These are phyloP conservation scores for Backusella luteola DNA, from an alignment of 192 early-diverging fungal genomes.

Conservation along the genomic window DNA sequence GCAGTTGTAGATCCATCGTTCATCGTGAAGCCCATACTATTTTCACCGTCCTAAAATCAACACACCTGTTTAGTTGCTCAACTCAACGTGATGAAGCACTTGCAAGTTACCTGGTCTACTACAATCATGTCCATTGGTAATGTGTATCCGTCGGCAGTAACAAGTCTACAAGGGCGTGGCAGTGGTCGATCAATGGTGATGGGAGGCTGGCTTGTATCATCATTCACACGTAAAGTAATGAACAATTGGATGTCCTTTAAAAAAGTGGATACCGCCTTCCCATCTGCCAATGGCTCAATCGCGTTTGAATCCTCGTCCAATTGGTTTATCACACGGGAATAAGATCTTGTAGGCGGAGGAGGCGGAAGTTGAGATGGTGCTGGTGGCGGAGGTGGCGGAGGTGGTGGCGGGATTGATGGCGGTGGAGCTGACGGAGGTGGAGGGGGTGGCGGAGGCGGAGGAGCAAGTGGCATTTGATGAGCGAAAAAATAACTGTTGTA, in stretches of 20 bases:
- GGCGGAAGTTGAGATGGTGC: neutral
- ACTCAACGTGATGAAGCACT: neutral
- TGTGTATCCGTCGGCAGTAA: slow-evolving; percentile 1
- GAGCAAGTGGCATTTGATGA: neutral
- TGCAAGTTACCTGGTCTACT: neutral
- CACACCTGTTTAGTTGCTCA: neutral
- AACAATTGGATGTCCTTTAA: neutral
- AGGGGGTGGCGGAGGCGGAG: neutral
- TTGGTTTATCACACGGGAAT: neutral
- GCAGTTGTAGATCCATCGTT: neutral
- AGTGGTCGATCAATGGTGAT: neutral
- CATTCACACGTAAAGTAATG: neutral
- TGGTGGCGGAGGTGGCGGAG: neutral
- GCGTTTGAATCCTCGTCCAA: neutral
- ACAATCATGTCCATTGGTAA: slow-evolving; percentile 5
- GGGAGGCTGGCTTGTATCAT: neutral
- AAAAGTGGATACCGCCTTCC: neutral
- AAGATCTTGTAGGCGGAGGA: neutral
- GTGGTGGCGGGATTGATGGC: neutral
- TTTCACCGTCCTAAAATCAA: neutral
- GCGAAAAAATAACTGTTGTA: neutral
- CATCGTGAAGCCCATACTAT: neutral
- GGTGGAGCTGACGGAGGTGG: neutral
- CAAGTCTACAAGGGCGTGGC: neutral
- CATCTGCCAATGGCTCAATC: neutral